Base-by-base conservation (phyloP, 1,284 basidiomycete genomes). In the Heterobasidion irregulare region DNA sequence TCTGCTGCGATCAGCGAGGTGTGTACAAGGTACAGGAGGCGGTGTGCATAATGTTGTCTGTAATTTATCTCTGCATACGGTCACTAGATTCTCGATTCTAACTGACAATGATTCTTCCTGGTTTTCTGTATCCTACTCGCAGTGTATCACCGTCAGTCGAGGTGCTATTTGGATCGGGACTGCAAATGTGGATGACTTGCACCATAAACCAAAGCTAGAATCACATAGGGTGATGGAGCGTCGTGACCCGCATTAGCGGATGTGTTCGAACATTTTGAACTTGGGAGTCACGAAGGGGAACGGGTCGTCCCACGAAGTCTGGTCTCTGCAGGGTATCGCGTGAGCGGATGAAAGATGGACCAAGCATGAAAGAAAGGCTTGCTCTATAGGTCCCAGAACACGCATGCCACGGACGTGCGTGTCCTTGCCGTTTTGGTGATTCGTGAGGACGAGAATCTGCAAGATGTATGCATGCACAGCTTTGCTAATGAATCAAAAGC, bases 341-440 rank as follows among this genome's bases (percentile, higher is more conserved):
- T 15, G 35, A 13, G 32, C 7, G 26, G n/a, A 3, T 47, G 10
- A n/a, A 2, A 7, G 47, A 18, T 10, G 26, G 48, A 46, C 36
- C 6, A 45, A 32, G 36, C 9, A 38, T 44, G 6, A 33, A 49
- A 13, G 16, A 33, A 34, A 52, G 6, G 76, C 87, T 59, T 65
- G 94, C 94, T 87, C 85, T 7, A 82, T 67, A 2, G 94, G 90
- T 0, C 94, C 96, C 58, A 94, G 84, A 19, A 98, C 80, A 53
- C 81, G 83, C 46, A 99, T 70, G 1, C 94, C 93, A 16, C 97
- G 83, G 13, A 99, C 89, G 71, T 99, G 97, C 8, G 97, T 99
- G 71, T 99, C 97, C 69, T 99, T 99, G 3, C 97, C 97, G 63
- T 96, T 98, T 80, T 97, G 88, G 66, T 99, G 94, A 66, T 99